Conservation (phyloP, 495 filamentous ascomycete species). For the Articulospora tetracladia region DNA sequence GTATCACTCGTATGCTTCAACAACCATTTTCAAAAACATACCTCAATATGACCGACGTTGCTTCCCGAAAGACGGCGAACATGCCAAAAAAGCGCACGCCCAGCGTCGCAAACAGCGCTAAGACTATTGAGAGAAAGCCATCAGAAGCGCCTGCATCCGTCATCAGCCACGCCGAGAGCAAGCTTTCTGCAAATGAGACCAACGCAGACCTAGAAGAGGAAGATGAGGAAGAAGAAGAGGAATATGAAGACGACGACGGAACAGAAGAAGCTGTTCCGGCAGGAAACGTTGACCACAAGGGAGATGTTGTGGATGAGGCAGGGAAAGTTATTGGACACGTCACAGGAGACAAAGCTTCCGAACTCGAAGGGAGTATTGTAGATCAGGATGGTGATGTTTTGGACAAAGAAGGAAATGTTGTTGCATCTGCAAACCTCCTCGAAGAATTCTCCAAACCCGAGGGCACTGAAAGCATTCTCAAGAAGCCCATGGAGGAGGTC, state of each 20-base stretch:
- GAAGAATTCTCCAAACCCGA: conserved; percentile 1
- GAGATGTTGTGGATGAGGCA: conserved; percentile 66
- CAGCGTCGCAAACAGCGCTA: conserved; percentile 4
- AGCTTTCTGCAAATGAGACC: background rate
- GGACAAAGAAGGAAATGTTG: conserved; percentile 72
- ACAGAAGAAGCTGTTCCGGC: conserved; percentile 9
- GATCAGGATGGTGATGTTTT: conserved; percentile 79
- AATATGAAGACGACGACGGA: conserved; percentile 18
- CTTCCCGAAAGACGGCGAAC: conserved; percentile 5
- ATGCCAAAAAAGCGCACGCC: conserved; percentile 4
- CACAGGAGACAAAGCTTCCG: conserved; percentile 41
- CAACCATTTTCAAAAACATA: background rate
- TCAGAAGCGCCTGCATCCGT: conserved; percentile 4
- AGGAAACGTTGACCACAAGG: conserved; percentile 65
- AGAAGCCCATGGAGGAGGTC: background rate
- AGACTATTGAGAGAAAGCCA: conserved; percentile 13
- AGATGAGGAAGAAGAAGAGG: conserved; percentile 17
- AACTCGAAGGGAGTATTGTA: conserved; percentile 51
- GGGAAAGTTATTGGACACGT: conserved; percentile 67
- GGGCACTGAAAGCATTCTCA: background rate
- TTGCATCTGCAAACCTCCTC: conserved; percentile 57
- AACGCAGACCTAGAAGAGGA: conserved; percentile 12
- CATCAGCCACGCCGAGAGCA: background rate
- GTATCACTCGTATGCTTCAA: background rate
- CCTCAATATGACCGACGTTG: conserved; percentile 17